Evolutionary conservation across 2,329 filamentous ascomycete species (phyloP).

Genomic region (Colletotrichum brevisporum): DNA sequence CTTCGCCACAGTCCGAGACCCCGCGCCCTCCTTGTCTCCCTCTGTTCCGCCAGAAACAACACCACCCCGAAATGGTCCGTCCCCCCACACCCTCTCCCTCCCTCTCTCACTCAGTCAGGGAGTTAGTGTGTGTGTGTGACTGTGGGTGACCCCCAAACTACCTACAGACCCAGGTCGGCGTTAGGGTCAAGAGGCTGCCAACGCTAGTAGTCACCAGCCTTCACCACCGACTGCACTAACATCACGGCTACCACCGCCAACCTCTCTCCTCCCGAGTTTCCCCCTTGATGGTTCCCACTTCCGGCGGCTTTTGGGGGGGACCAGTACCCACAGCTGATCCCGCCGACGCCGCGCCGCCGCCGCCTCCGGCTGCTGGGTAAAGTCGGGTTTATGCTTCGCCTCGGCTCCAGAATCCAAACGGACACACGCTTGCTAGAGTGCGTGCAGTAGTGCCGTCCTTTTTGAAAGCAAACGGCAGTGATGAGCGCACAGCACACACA

Average conservation of each 20-base stretch:
- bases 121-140: neutral
- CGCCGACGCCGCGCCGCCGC: conserved; percentile 5
- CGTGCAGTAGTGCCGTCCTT: conserved; percentile 32
- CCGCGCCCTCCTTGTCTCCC: conserved; percentile 10
- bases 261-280: neutral
- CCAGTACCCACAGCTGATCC: conserved; percentile 4
- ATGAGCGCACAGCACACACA: conserved; percentile 8
- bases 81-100: conserved; percentile 6
- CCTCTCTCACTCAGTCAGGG: neutral
- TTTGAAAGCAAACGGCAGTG: conserved; percentile 20
- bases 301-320: neutral
- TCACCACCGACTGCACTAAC: neutral
- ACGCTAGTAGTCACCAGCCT: neutral
- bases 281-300: neutral
- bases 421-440: conserved; percentile 30
- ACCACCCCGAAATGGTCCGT: conserved; percentile 17
- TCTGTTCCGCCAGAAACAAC: conserved; percentile 1
- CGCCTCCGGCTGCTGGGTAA: conserved; percentile 16
- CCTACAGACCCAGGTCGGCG: neutral
- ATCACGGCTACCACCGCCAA: conserved; percentile 5
- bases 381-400: conserved; percentile 25
- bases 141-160: conserved; percentile 9
- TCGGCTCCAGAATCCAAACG: conserved; percentile 2
- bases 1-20: conserved; percentile 30
- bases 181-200: neutral